Evolutionary conservation across 495 filamentous ascomycete genomes (phyloP), one percentile per base, ranked within the genome.

Genomic region (Bacidia gigantensis): DNA sequence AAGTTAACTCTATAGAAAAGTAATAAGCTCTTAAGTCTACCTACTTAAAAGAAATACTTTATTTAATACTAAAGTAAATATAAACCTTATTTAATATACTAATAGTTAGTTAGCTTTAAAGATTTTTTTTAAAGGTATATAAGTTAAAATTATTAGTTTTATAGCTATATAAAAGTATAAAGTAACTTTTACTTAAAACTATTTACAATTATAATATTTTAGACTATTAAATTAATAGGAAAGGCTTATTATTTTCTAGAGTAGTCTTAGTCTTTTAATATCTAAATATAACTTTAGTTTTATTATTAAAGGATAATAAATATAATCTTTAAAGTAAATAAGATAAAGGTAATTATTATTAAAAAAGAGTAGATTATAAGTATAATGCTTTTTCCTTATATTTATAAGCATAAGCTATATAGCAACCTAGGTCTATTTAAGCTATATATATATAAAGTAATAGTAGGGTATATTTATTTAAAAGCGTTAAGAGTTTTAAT

Each of bases 201-300:
- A n/a, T n/a, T n/a, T n/a, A n/a, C n/a, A n/a, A n/a, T n/a, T n/a
- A n/a, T n/a, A n/a, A n/a, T n/a, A n/a, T n/a, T n/a, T n/a, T n/a
- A n/a, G n/a, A n/a, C n/a, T n/a, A n/a, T n/a, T 51, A 3, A 51
- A 39, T 51, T 26, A 44, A 39, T 39, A 44, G 14, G 29, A 2
- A 38, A 11, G 21, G 43, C 3, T 44, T 51, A 11, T 26, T 38
- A 51, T 17, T 14, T 51, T 11, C 12, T 39, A 38, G 20, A 51
- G 21, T 11, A 12, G 23, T 18, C 3, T 26, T 11, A 39, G 11
- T 11, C 14, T 3, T 39, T 39, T 38, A 10, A 10, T 21, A 26
- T 17, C 17, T 3, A 17, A 39, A 26, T 44, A 39, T 44, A 51
- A 17, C 21, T 14, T 39, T 39, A 38, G 20, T n/a, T 39, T 11